Evolutionary conservation across 2,329 filamentous ascomycete genomes (phyloP), one percentile per base, ranked within the genome.

Genomic region (Trichoderma brevicompactum): DNA sequence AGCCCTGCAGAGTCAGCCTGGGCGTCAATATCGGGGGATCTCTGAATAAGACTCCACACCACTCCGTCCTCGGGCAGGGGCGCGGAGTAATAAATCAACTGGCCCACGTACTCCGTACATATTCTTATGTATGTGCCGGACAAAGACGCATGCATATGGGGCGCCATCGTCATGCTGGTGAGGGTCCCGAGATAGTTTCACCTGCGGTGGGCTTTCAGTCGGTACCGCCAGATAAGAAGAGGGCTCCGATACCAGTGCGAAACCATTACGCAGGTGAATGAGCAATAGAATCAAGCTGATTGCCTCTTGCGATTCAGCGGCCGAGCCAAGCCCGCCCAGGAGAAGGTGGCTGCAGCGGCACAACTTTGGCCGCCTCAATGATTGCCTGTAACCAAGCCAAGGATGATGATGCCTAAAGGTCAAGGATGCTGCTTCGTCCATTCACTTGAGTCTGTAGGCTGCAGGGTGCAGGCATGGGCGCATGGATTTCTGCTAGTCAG

Each of bases 251-350:
- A 19, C 40, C 43, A 19, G 23, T n/a, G 13, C 34, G 7, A 38
- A 12, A n/a, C 38, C 36, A 64, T 64, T 64, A 65, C 62, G 38
- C 62, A 59, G 53, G 34, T 36, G n/a, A n/a, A 65, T 65, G 62
- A 65, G 62, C 62, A 65, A 59, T 59, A 3, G 62, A 52, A 59
- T 65, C 28, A 19, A 12, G 10, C n/a, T 43, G 56, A 28, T 50
- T 40, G 8, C 56, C 38, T 34, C 28, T 53, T 34, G 38, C 44
- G 43, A 52, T 13, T 32, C 19, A 49, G 52, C 49, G 43, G 34
- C 41, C 61, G 23, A 56, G 40, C 46, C 49, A 53, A 17, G 36
- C 61, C 61, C 52, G 43, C 28, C 52, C 46, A 38, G 13, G 41
- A 55, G 41, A 55, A 34, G 40, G 41, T 64, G 62, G 53, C 62